Conservation (phyloP, 2,329 filamentous ascomycete genomes). For the Atkinsonella hypoxylon region DNA sequence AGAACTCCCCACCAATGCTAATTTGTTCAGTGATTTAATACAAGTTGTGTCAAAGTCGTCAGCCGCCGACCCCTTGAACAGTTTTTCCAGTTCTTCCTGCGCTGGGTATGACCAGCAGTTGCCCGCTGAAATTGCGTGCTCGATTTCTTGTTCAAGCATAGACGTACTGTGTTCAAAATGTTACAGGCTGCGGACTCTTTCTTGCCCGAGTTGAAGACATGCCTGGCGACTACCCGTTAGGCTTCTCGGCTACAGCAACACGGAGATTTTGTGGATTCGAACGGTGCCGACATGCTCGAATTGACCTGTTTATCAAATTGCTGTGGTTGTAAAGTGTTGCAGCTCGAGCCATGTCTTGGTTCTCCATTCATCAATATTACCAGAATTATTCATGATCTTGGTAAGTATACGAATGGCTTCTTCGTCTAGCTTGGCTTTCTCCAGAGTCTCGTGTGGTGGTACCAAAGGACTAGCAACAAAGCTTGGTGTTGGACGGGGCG, state of each 20-base stretch:
- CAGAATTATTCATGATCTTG: slow-evolving; percentile 25
- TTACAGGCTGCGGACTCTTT: too few relatives aligned
- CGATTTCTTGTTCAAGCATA: neutral
- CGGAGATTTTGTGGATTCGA: neutral
- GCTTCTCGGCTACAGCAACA: neutral
- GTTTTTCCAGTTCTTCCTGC: neutral
- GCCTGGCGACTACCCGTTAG: too few relatives aligned
- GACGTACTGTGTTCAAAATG: too few relatives aligned
- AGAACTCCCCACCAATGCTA: neutral
- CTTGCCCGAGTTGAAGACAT: too few relatives aligned
- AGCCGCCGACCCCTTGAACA: neutral
- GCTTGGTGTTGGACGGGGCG: slow-evolving; percentile 21
- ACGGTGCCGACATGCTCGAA: neutral
- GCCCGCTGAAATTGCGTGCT: neutral
- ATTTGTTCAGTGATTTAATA: neutral
- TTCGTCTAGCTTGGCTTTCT: slow-evolving; percentile 31
- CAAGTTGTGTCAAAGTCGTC: neutral
- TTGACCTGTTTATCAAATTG: slow-evolving; percentile 4
- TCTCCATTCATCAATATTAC: slow-evolving; percentile 24
- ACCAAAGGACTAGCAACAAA: slow-evolving; percentile 29
- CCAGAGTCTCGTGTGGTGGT: slow-evolving; percentile 35
- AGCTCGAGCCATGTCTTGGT: slow-evolving; percentile 26
- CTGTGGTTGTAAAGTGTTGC: slow-evolving; percentile 10
- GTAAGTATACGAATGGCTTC: slow-evolving; percentile 30
- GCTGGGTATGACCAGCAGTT: neutral